Percentiles rank a stretch among this genome's conserved stretches.
These are phyloP conservation scores for Schoenoplectus tabernaemontani DNA, from an alignment of 202 grass and related monocot genomes.

Conservation along the genomic window DNA sequence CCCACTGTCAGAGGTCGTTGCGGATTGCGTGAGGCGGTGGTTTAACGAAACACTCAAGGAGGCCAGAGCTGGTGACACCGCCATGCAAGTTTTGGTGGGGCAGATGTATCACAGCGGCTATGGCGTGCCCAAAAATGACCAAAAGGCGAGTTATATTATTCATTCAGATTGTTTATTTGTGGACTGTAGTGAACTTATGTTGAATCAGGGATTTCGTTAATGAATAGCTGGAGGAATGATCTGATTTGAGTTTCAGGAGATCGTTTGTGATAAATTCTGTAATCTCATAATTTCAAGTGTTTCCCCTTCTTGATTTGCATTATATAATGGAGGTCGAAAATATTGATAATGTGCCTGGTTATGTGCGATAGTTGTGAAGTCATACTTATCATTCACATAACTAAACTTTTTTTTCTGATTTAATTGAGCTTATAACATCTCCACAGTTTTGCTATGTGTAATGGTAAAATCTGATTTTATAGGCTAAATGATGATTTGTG, in stretches of 20 bases:
- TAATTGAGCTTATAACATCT: neutral
- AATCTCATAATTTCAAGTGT: neutral
- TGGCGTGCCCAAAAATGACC: slow-evolving; percentile 34
- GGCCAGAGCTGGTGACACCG: slow-evolving; percentile 63
- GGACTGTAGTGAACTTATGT: neutral
- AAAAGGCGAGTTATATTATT: slow-evolving; percentile 25
- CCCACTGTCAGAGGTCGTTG: slow-evolving; percentile 68
- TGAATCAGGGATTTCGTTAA: neutral
- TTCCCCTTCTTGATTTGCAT: neutral
- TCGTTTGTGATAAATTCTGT: neutral
- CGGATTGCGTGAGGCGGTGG: slow-evolving; percentile 86
- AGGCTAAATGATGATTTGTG: neutral
- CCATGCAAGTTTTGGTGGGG: slow-evolving; percentile 94
- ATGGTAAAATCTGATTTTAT: neutral
- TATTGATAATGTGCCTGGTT: neutral
- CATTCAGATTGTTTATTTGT: neutral
- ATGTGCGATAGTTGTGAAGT: neutral
- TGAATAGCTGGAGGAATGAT: neutral
- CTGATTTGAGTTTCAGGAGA: neutral
- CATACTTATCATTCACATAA: neutral
- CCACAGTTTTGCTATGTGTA: neutral
- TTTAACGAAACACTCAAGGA: slow-evolving; percentile 96
- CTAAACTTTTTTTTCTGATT: neutral
- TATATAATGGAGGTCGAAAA: neutral
- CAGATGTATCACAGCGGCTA: slow-evolving; percentile 92